Base-by-base conservation (phyloP, 345 rosid genomes). In the Noccaea bulbosa region DNA sequence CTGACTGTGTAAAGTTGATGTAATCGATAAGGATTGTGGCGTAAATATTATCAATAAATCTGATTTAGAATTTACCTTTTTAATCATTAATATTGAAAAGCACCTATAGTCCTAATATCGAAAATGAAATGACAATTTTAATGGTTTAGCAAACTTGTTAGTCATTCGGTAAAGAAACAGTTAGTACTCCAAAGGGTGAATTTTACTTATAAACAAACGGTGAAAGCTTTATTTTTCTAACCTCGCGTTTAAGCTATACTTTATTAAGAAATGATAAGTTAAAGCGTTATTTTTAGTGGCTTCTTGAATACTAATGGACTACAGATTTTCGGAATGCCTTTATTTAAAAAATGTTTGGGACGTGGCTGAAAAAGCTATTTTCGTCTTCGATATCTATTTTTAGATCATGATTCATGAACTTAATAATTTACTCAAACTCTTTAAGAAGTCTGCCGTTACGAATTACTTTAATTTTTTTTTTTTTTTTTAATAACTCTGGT, bases 311-410 rank as follows among this genome's bases (percentile, higher is more conserved):
- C 3, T 27, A 27, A 27, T 27, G 30, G 30, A 27, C 30, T 27
- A 27, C 3, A 27, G 30, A 27, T 27, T 27, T 27, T 33, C 34
- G 17, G 5, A 20, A 30, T 22, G 38, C 6, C 6, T 40, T 59
- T 47, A 33, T 4, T 34, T 37, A 40, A 39, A 63, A 65, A 49
- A 10, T 6, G 70, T 50, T 14, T 38, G 24, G 22, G 39, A 66
- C 48, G 41, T 66, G 38, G 39, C 71, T 67, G 32, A 16, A 6
- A 51, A 53, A 54, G 43, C 61, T 41, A 53, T 41, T 67, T 45
- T 43, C 52, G 41, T 53, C 51, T 53, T 11, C 10, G n/a, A 40
- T 27, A 24, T 67, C 51, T 39, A 32, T 41, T 30, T 53, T 53
- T 41, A 52, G 40, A 67, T 40, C 39, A 41, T 1, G 10, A 30